These are phyloP conservation scores for Sindora glabra DNA, from an alignment of 306 rosid species.

Conservation along the genomic window DNA sequence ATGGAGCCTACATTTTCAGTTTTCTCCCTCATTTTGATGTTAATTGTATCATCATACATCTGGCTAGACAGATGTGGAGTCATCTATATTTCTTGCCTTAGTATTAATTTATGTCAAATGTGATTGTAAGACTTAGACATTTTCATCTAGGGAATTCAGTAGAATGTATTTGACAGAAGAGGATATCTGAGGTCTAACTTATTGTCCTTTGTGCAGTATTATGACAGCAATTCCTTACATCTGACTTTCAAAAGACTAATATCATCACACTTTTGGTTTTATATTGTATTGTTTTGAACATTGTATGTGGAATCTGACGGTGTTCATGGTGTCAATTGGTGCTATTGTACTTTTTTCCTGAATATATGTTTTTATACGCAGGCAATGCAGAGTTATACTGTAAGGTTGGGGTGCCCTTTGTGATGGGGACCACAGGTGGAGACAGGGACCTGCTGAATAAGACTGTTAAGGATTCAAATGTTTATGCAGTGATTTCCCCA, in stretches of 20 bases:
- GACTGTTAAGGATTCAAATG: conserved; percentile 63
- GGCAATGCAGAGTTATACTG: conserved; percentile 81
- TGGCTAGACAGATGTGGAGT: too few relatives aligned
- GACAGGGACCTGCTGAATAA: conserved; percentile 61
- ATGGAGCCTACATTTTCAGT: too few relatives aligned
- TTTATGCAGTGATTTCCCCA: conserved; percentile 86
- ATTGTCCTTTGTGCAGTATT: neutral
- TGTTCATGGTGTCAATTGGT: neutral
- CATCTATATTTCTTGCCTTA: neutral
- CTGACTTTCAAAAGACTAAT: neutral
- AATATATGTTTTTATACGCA: conserved; percentile 18
- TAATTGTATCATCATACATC: too few relatives aligned
- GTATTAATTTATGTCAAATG: neutral
- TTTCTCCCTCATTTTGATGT: too few relatives aligned
- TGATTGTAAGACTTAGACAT: neutral
- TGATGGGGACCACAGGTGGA: conserved; percentile 97
- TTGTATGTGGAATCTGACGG: neutral
- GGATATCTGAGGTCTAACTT: neutral
- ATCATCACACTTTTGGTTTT: neutral
- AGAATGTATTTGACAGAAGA: neutral
- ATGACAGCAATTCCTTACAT: neutral
- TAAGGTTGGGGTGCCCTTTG: conserved; percentile 85
- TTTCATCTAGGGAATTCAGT: neutral
- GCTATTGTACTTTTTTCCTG: too few relatives aligned
- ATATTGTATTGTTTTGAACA: too few relatives aligned